phyloP scores from a whole-genome alignment of 176 grass and related monocot genomes.

The Musa acuminata region DNA sequence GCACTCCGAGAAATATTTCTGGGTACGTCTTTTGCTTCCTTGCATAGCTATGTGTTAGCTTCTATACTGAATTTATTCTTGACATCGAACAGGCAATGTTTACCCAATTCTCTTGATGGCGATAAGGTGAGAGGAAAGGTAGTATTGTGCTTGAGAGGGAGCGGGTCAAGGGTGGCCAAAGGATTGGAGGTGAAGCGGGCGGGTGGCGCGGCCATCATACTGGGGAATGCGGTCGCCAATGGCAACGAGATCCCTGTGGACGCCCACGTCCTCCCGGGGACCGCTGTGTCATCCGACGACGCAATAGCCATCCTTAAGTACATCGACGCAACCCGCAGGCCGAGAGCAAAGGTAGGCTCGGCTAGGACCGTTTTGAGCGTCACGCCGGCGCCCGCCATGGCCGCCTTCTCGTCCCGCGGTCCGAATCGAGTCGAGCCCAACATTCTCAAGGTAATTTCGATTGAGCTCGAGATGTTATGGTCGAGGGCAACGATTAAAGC shows the following conservation, averaged over 20 bases:
- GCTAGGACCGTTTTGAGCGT: slow-evolving; percentile 51
- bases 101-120: slow-evolving; percentile 55
- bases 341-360: slow-evolving; percentile 33
- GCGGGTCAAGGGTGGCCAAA: slow-evolving; percentile 58
- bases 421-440: slow-evolving; percentile 71
- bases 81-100: slow-evolving; percentile 53
- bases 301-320: slow-evolving; percentile 43
- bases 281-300: slow-evolving; percentile 44
- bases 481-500: too few species aligned
- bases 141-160: slow-evolving; percentile 67
- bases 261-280: slow-evolving; percentile 66
- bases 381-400: slow-evolving; percentile 58
- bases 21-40: slow-evolving; percentile 33
- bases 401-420: slow-evolving; percentile 88
- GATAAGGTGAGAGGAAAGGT: slow-evolving; percentile 68
- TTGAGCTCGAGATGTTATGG: too few species aligned
- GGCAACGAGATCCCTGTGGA: slow-evolving; percentile 77
- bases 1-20: slow-evolving; percentile 49
- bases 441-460: slow-evolving; percentile 56
- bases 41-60: background rate
- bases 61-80: background rate
- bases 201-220: slow-evolving; percentile 69
- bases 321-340: slow-evolving; percentile 34
- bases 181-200: slow-evolving; percentile 82
- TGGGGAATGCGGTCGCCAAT: slow-evolving; percentile 51